Base-by-base conservation (phyloP, 2,329 filamentous ascomycete genomes). In the Zymoseptoria crescenta region DNA sequence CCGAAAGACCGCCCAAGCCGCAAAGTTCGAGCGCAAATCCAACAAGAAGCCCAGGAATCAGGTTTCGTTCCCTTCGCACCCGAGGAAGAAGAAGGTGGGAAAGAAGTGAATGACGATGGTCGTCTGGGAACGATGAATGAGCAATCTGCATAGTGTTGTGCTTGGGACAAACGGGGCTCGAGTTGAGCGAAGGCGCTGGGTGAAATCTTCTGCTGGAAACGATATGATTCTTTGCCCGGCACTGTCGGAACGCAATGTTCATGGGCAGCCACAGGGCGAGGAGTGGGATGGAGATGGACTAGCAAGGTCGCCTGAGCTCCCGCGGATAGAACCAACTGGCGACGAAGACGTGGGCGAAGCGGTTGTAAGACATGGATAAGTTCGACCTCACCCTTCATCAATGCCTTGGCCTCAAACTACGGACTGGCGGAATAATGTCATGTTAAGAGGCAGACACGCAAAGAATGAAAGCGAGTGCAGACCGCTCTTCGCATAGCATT, bases 21-120 rank as follows among this genome's bases (percentile, higher is more conserved):
- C 70, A n/a, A 67, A 71, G 57, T 59, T 72, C 41, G 68, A 67
- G 55, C 69, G 70, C 64, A 75, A 74, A 67, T 70, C 71, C 27
- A 69, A 70, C 48, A 66, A 65, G 48, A 75, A 74, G 67, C 69
- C 74, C 5, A 65, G 67, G 50, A 76, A 76, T 66, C 70, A 69
- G 56, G 73, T 76, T 49, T 60, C 72, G 10, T 77, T 77, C 63
- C 62, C 67, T n/a, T 65, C 63, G 52, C 63, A 65, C 54, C 59
- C 61, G 48, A 52, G 56, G 49, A 64, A 64, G 56, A 67, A 64
- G 57, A 64, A 63, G 57, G 59, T 54, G 20, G 59, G 60, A 29
- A 71, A 68, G 65, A 64, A 62, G 59, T 67, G 65, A 68, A 57
- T 6, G 8, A 24, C 6, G 3, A 79, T 7, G 5, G 3, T 45